Conservation (phyloP, 1,284 basidiomycete species). For the Papiliotrema laurentii region DNA sequence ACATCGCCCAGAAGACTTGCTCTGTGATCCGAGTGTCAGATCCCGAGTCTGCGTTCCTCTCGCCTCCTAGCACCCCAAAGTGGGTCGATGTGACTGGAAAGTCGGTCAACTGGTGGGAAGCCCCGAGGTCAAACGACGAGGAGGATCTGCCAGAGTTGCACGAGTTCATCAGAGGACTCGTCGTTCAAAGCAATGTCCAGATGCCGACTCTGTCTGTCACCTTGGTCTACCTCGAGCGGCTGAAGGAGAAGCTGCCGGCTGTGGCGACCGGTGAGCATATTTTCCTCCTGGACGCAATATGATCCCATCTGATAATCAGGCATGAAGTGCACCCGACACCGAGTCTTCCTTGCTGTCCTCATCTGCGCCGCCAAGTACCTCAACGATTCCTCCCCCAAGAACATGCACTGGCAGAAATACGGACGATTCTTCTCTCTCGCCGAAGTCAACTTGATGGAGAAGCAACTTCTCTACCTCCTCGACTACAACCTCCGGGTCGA, state of each 20-base stretch:
- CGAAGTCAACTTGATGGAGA: constrained; percentile 91
- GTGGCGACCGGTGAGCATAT: constrained; percentile 78
- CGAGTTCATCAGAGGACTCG: constrained; percentile 79
- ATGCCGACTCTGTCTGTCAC: constrained; percentile 88
- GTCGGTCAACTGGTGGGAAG: constrained; percentile 46
- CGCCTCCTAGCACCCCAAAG: constrained; percentile 59
- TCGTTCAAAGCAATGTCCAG: constrained; percentile 82
- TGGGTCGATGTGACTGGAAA: constrained; percentile 21
- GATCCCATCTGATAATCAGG: constrained; percentile 51
- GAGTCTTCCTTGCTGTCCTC: constrained; percentile 91
- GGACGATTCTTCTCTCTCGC: constrained; percentile 59
- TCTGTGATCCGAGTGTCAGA: constrained; percentile 38
- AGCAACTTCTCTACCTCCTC: constrained; percentile 81
- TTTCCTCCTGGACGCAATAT: not conserved
- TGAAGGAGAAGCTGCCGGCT: constrained; percentile 73
- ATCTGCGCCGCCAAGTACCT: constrained; percentile 97
- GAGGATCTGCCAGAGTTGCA: constrained; percentile 63
- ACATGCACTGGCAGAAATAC: constrained; percentile 82
- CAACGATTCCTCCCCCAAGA: constrained; percentile 94
- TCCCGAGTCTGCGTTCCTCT: constrained; percentile 33
- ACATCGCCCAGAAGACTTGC: constrained; percentile 43
- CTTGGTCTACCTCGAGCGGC: constrained; percentile 87
- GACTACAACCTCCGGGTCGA: constrained; percentile 56
- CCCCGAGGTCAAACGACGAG: constrained; percentile 25
- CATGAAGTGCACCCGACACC: constrained; percentile 87